These are phyloP conservation scores for Phyllosticta citriasiana DNA, from an alignment of 2,329 filamentous ascomycete genomes.

Conservation along the genomic window DNA sequence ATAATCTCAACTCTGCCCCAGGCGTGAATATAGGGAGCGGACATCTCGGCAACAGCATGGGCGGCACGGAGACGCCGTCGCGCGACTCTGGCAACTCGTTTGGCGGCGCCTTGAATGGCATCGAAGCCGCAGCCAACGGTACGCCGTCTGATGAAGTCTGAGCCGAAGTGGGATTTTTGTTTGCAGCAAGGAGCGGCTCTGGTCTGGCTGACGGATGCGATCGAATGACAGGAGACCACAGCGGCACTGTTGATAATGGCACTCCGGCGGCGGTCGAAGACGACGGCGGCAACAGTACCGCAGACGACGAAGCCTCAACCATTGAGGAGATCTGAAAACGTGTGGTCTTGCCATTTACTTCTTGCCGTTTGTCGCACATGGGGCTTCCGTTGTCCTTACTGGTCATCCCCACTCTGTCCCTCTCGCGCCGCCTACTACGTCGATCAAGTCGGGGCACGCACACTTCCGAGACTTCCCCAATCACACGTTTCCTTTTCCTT, in stretches of 20 bases:
- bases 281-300: too few relatives aligned
- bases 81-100: slow-evolving; percentile 1
- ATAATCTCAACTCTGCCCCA: background rate
- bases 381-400: too few relatives aligned
- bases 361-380: too few relatives aligned
- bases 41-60: slow-evolving; percentile 13
- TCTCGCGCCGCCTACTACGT: too few relatives aligned
- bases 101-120: slow-evolving; percentile 9
- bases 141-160: background rate
- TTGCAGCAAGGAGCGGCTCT: background rate
- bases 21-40: slow-evolving; percentile 12
- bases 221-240: background rate
- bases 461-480: too few relatives aligned
- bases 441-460: too few relatives aligned
- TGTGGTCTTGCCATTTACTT: too few relatives aligned
- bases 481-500: too few relatives aligned
- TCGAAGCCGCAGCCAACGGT: slow-evolving; percentile 7
- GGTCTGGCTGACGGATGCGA: background rate
- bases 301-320: too few relatives aligned
- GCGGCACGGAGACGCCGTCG: slow-evolving; percentile 8
- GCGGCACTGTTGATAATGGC: background rate
- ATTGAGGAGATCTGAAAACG: too few relatives aligned
- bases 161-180: background rate
- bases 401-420: too few relatives aligned
- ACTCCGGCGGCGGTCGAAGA: too few relatives aligned